Evolutionary conservation across 2,329 filamentous ascomycete genomes (phyloP).

Genomic region (Microcyclospora tardicrescens): DNA sequence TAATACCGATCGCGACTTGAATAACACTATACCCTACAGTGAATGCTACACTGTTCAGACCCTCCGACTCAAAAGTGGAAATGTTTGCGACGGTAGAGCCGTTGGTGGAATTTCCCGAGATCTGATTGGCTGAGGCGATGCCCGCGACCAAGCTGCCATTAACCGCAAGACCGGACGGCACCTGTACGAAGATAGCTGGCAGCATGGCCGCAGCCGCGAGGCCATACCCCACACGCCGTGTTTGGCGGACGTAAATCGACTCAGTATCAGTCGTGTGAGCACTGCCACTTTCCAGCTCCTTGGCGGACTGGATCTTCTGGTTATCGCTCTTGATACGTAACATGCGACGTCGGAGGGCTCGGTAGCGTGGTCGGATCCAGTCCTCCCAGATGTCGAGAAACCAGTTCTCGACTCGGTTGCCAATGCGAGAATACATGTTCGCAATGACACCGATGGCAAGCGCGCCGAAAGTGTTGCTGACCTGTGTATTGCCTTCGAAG

Average conservation of each 20-base stretch:
- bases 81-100: slow-evolving; percentile 30
- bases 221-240: slow-evolving; percentile 51
- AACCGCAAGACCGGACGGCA: slow-evolving; percentile 47
- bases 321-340: slow-evolving; percentile 1
- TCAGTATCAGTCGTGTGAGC: slow-evolving; percentile 12
- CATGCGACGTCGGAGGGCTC: slow-evolving; percentile 10
- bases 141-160: slow-evolving; percentile 44
- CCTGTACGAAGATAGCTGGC: slow-evolving; percentile 67
- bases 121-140: slow-evolving; percentile 44
- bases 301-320: slow-evolving; percentile 8
- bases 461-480: slow-evolving; percentile 66
- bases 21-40: slow-evolving; percentile 36
- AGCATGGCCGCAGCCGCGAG: slow-evolving; percentile 75
- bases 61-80: slow-evolving; percentile 15
- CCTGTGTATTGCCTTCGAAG: slow-evolving; percentile 57
- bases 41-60: slow-evolving; percentile 32
- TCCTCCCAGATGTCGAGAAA: slow-evolving; percentile 43
- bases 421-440: slow-evolving; percentile 64
- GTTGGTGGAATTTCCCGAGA: slow-evolving; percentile 32
- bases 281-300: slow-evolving; percentile 14
- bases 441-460: slow-evolving; percentile 64
- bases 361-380: slow-evolving; percentile 30
- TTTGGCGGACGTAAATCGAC: slow-evolving; percentile 20
- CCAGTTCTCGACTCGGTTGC: slow-evolving; percentile 44
- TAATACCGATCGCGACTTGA: slow-evolving; percentile 40